Evolutionary conservation across 2,329 filamentous ascomycete genomes (phyloP), one percentile per base, ranked within the genome.

Genomic region (Neofusicoccum sp.): DNA sequence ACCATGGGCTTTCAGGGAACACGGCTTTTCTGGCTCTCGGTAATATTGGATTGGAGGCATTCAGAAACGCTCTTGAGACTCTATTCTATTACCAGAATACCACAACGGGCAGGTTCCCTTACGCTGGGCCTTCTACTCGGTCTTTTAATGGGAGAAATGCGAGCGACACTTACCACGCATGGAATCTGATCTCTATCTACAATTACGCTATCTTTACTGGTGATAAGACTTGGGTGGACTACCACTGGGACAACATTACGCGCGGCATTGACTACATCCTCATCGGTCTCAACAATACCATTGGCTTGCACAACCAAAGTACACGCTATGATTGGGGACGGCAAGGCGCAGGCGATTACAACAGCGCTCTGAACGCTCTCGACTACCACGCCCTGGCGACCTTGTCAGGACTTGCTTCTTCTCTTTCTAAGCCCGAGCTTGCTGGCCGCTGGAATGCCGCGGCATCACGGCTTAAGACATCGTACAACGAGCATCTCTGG

Each of bases 181-280:
- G 83, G 74, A 82, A 81, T 1, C 79, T 87, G 71, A 83, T 87
- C 47, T 84, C 84, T 2, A 83, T 82, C 5, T 84, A 84, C 69
- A 84, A 86, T 58, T 87, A 87, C 67, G 77, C 85, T 48, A 75
- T 86, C 2, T 87, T 80, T 66, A 83, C 83, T 0, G 81, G 82
- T 29, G 83, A 87, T 62, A 73, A 79, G 4, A 71, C 69, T 0
- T 87, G 54, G 54, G 64, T 64, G 7, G 67, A 74, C 12, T 67
- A 69, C 3, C 67, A 63, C 3, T 75, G 73, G 73, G 11, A 66
- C 6, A 67, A 39, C 56, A 49, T 48, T 34, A 60, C 44, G 1
- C 33, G 34, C 33, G 66, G 45, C 67, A 39, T 70, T 49, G 68
- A 67, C 14, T 70, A 66, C 12, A 64, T 54, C 22, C 33, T 63